Percentiles rank a stretch among this genome's conserved stretches.
Conservation (phyloP, 2,329 filamentous ascomycete species). For the Colletotrichum viniferum region DNA sequence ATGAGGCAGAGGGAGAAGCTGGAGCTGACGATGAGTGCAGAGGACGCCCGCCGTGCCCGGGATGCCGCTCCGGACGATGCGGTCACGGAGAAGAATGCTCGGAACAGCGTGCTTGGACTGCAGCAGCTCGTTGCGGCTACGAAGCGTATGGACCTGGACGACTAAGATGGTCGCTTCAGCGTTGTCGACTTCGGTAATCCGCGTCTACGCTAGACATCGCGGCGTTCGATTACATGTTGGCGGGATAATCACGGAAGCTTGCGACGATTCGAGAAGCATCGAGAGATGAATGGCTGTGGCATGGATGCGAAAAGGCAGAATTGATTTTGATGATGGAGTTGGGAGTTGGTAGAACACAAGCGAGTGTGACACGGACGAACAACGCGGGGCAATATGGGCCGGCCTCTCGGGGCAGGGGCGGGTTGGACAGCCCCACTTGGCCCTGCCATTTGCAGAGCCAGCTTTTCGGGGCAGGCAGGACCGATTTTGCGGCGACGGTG, state of each 20-base stretch:
- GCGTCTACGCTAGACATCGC: neutral
- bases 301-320: neutral
- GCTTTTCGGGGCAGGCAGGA: neutral
- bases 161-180: neutral
- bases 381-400: neutral
- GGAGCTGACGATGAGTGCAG: neutral
- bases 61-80: neutral
- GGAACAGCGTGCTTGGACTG: slow-evolving; percentile 13
- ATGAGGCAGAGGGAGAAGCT: neutral
- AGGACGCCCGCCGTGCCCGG: neutral
- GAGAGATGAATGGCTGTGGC: neutral
- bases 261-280: fast-evolving
- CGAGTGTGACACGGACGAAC: neutral
- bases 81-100: neutral
- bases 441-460: neutral
- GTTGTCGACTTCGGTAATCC: neutral
- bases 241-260: neutral
- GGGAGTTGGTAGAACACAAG: neutral
- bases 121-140: slow-evolving; percentile 12
- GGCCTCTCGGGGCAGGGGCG: neutral
- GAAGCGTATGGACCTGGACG: slow-evolving; percentile 2
- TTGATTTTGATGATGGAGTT: neutral
- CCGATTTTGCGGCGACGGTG: neutral
- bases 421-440: neutral
- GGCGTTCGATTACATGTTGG: neutral